A percentile compares a stretch with the other conserved stretches of the same genome.
Evolutionary conservation across 2,329 filamentous ascomycete species (phyloP).

Genomic region (Byssoonygena ceratinophila): DNA sequence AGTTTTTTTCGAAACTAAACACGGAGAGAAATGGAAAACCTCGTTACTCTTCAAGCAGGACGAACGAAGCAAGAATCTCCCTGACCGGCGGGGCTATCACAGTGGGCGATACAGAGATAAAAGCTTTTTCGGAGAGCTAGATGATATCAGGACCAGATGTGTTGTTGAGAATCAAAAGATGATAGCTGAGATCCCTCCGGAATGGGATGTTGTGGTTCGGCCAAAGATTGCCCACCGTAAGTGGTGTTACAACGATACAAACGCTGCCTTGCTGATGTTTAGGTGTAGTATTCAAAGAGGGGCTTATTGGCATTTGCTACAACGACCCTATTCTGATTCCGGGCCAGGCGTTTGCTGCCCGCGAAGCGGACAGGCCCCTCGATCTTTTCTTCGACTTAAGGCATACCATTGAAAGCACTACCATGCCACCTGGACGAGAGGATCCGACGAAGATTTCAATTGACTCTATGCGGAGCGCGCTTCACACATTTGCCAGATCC

Average conservation of each 20-base stretch:
- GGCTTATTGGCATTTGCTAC: constrained; percentile 29
- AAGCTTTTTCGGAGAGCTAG: constrained; percentile 19
- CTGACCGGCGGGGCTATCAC: constrained; percentile 30
- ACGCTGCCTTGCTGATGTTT: not conserved
- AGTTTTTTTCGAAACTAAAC: constrained; percentile 29
- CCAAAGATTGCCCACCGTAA: constrained; percentile 35
- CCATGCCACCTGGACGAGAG: constrained; percentile 22
- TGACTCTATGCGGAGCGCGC: constrained; percentile 23
- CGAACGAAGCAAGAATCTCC: constrained; percentile 31
- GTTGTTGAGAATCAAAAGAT: constrained; percentile 23
- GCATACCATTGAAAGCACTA: constrained; percentile 17
- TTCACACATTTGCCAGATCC: constrained; percentile 18
- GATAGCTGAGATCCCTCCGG: constrained; percentile 25
- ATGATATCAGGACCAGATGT: constrained; percentile 23
- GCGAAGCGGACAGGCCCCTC: constrained; percentile 29
- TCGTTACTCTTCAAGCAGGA: constrained; percentile 33
- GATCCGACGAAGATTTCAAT: constrained; percentile 28
- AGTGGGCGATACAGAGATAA: constrained; percentile 31
- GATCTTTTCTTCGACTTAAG: constrained; percentile 41
- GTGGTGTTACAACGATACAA: not conserved
- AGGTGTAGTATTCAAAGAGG: constrained; percentile 37
- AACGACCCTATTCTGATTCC: constrained; percentile 16
- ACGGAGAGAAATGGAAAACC: constrained; percentile 28
- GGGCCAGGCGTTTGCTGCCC: constrained; percentile 32
- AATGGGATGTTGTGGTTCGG: constrained; percentile 35